These are phyloP conservation scores for Actinomortierella ambigua DNA, from an alignment of 371 early-diverging fungal genomes.

Conservation along the genomic window DNA sequence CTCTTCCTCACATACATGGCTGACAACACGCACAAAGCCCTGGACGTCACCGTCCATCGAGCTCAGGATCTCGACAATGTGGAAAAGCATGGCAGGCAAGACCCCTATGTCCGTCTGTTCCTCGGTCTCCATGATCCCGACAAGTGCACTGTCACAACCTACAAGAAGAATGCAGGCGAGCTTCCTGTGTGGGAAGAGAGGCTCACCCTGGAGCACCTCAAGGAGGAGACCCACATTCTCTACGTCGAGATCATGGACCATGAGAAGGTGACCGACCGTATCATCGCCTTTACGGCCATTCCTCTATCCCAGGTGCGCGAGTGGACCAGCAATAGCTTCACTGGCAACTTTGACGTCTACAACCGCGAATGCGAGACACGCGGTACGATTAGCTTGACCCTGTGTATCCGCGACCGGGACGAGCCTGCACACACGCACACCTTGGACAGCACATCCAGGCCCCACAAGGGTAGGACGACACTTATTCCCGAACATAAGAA, in stretches of 20 bases:
- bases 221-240: constrained; percentile 4
- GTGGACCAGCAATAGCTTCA: constrained; percentile 4
- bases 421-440: too few relatives aligned
- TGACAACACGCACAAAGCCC: neutral
- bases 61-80: constrained; percentile 9
- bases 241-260: constrained; percentile 22
- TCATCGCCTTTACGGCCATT: constrained; percentile 21
- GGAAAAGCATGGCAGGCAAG: constrained; percentile 21
- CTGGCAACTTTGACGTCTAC: constrained; percentile 16
- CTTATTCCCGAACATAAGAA: too few relatives aligned
- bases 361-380: constrained; percentile 4
- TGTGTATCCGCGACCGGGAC: neutral
- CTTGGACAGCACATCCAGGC: too few relatives aligned
- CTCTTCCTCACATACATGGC: too few relatives aligned
- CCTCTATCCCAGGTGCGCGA: constrained; percentile 11
- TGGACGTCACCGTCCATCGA: constrained; percentile 8
- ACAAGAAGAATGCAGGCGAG: too few relatives aligned
- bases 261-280: constrained; percentile 4
- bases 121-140: constrained; percentile 5
- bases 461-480: too few relatives aligned
- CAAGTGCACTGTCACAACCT: too few relatives aligned
- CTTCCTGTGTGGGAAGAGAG: too few relatives aligned
- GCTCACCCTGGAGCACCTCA: too few relatives aligned
- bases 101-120: constrained; percentile 18
- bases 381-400: constrained; percentile 13